These are phyloP conservation scores for Mesotaenium endlicherianum DNA, from an alignment of 139 green algal genomes.

Conservation along the genomic window DNA sequence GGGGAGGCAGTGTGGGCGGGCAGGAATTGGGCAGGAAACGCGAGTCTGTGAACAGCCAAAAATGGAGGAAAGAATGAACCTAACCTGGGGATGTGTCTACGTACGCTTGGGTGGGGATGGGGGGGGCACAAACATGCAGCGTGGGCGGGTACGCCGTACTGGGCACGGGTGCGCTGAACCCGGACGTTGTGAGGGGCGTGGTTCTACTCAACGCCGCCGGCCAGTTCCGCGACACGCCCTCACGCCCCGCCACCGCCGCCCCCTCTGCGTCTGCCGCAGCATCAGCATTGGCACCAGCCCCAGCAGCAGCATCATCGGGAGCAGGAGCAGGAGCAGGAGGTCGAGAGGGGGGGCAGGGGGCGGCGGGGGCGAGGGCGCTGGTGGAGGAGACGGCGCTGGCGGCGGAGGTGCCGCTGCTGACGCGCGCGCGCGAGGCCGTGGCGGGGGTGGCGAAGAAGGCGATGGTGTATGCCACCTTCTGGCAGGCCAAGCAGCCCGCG, in stretches of 20 bases:
- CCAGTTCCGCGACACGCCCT: constrained; percentile 4
- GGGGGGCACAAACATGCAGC: too few species aligned
- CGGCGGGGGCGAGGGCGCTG: not conserved
- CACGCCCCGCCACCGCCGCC: not conserved
- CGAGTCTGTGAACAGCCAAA: too few species aligned
- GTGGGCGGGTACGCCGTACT: constrained; percentile 48
- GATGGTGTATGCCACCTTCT: constrained; percentile 34
- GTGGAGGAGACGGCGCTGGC: not conserved
- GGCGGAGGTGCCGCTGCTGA: not conserved
- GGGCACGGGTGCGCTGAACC: constrained; percentile 18
- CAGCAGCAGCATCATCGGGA: not conserved
- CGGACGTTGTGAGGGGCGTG: constrained; percentile 36
- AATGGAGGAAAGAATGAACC: too few species aligned
- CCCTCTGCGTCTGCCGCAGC: not conserved
- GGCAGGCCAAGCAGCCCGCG: constrained; percentile 41
- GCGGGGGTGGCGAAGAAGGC: constrained; percentile 2
- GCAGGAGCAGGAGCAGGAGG: not conserved
- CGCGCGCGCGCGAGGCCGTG: not conserved
- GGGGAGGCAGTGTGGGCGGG: too few species aligned
- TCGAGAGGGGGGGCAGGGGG: not conserved
- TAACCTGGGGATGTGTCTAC: too few species aligned
- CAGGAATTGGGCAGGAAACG: too few species aligned
- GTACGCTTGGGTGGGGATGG: too few species aligned
- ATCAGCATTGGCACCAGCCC: too few species aligned
- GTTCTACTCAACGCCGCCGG: constrained; percentile 49